These are phyloP conservation scores for Kwoniella shivajii DNA, from an alignment of 1,284 basidiomycete species.

Conservation along the genomic window DNA sequence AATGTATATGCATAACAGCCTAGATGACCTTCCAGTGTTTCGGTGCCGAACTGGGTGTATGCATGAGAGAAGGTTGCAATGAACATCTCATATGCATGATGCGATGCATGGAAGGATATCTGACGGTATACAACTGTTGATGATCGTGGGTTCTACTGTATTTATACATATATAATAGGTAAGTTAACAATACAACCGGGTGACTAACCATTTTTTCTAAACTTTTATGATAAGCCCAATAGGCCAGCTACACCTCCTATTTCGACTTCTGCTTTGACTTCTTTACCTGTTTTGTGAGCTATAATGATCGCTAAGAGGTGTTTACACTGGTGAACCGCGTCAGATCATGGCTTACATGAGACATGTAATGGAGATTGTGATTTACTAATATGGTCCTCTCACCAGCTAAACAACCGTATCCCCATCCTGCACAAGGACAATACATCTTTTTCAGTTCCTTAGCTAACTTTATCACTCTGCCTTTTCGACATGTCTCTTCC, in stretches of 20 bases:
- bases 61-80: background rate
- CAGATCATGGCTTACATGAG: too few species aligned
- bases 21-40: background rate
- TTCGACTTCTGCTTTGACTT: constrained; percentile 29
- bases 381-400: constrained; percentile 40
- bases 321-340: constrained; percentile 44
- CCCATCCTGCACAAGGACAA: constrained; percentile 49
- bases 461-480: constrained; percentile 9
- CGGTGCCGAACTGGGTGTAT: too few species aligned
- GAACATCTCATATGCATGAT: too few species aligned
- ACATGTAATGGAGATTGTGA: background rate
- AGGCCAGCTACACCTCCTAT: constrained; percentile 32
- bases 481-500: constrained; percentile 1
- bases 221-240: constrained; percentile 17
- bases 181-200: background rate
- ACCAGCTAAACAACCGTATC: constrained; percentile 41
- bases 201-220: background rate
- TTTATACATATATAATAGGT: background rate
- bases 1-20: background rate
- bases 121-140: background rate
- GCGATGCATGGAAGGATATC: too few species aligned
- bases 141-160: background rate
- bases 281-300: constrained; percentile 31
- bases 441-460: constrained; percentile 31
- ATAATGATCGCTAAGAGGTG: constrained; percentile 45